A percentile compares a stretch with the other conserved stretches of the same genome.
Evolutionary conservation across 108 stramenopile species (phyloP).

Genomic region (Cyclostephanos invisitatus): DNA sequence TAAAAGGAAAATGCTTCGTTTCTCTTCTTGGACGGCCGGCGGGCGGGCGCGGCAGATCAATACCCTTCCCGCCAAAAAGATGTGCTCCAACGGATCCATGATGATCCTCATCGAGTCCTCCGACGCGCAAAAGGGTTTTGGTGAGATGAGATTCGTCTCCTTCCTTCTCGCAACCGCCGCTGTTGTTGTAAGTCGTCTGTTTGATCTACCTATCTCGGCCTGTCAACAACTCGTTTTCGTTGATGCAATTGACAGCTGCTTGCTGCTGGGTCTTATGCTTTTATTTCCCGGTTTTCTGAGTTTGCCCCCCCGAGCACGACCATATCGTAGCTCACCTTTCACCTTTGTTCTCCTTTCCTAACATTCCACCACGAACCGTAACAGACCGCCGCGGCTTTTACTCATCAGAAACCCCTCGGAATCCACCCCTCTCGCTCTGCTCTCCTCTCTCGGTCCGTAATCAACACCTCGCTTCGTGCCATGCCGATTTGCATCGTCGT

Average conservation of each 20-base stretch:
- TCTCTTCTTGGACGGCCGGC: too few relatives aligned
- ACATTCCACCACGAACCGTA: background rate
- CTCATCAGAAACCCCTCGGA: constrained; percentile 2
- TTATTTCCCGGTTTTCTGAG: background rate
- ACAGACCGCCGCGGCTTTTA: constrained; percentile 28
- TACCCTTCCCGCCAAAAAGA: too few relatives aligned
- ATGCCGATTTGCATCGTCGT: constrained; percentile 78
- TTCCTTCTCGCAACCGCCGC: constrained; percentile 18
- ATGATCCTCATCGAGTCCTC: too few relatives aligned
- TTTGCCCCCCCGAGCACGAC: background rate
- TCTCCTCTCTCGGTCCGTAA: constrained; percentile 5
- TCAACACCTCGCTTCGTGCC: constrained; percentile 10
- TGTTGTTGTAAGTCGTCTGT: background rate
- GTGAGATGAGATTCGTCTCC: constrained; percentile 11
- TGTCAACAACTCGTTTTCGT: background rate
- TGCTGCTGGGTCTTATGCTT: background rate
- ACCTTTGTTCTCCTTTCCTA: background rate
- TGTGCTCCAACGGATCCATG: too few relatives aligned
- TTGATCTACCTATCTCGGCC: background rate
- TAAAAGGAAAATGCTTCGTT: too few relatives aligned
- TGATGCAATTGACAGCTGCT: background rate
- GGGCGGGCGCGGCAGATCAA: too few relatives aligned
- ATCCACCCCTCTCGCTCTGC: constrained; percentile 10
- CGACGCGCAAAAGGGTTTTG: too few relatives aligned
- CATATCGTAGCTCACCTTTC: background rate